A percentile compares a stretch with the other conserved stretches of the same genome.
These are phyloP conservation scores for Bocquillonia castaneifolia DNA, from an alignment of 441 rosid species.

Conservation along the genomic window DNA sequence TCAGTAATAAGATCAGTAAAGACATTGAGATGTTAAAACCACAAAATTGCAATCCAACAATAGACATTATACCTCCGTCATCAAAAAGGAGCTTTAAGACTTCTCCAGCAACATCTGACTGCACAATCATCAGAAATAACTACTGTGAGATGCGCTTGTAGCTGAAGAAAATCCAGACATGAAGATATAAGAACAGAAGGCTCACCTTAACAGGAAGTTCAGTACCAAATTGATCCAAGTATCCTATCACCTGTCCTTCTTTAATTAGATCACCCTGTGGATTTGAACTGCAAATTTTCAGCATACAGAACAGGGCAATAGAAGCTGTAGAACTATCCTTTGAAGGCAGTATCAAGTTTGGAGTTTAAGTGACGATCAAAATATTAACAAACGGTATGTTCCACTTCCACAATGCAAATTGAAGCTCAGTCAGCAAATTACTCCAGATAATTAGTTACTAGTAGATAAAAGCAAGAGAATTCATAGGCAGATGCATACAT, in stretches of 20 bases:
- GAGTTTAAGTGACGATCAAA: too few species aligned
- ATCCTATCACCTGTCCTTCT: conserved; percentile 90
- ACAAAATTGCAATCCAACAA: conserved; percentile 3
- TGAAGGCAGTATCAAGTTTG: conserved; percentile 1
- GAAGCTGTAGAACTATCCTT: background rate
- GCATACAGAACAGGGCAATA: background rate
- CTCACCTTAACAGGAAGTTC: conserved; percentile 82
- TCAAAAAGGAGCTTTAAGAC: conserved; percentile 71
- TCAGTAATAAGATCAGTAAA: background rate
- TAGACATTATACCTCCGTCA: conserved; percentile 69
- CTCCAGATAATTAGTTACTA: background rate
- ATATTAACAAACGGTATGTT: background rate
- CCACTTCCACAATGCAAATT: too few species aligned
- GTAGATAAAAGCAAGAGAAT: conserved; percentile 1
- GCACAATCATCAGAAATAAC: conserved; percentile 36
- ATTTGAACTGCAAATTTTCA: conserved; percentile 9
- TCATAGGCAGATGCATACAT: background rate
- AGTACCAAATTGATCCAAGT: conserved; percentile 68
- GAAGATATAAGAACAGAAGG: conserved; percentile 19
- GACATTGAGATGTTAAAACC: conserved; percentile 3
- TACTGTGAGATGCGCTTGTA: conserved; percentile 5
- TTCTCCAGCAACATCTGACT: conserved; percentile 90
- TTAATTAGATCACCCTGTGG: conserved; percentile 72
- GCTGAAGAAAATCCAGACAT: conserved; percentile 9
- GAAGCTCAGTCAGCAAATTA: background rate